phyloP scores from a whole-genome alignment of 31 red algal genomes.

The Bonnemaisonia californica region DNA sequence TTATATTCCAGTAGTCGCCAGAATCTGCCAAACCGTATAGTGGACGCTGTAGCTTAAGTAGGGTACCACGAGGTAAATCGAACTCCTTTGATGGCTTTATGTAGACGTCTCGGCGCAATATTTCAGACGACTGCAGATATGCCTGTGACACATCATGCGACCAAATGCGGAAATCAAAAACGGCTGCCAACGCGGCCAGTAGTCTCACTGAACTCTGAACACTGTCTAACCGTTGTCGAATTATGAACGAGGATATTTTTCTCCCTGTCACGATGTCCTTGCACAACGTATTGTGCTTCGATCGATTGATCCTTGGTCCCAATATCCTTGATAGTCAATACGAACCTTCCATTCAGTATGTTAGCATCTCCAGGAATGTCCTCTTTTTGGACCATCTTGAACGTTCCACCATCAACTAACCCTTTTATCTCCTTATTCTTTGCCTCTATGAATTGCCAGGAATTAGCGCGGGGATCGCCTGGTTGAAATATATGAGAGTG shows the following conservation, averaged over 20 bases:
- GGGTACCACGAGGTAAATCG: background rate
- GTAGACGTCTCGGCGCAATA: background rate
- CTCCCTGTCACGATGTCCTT: background rate
- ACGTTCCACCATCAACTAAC: background rate
- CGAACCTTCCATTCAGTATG: background rate
- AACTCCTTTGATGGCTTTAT: constrained; percentile 16
- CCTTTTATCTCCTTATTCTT: background rate
- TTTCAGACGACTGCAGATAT: constrained; percentile 18
- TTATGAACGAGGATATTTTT: constrained; percentile 7
- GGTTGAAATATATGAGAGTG: background rate
- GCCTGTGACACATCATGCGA: constrained; percentile 13
- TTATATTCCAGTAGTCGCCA: constrained; percentile 39
- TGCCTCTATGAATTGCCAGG: background rate
- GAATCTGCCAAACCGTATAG: constrained; percentile 23
- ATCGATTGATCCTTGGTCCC: background rate
- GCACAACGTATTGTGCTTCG: background rate
- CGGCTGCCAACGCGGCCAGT: background rate
- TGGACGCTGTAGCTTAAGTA: background rate
- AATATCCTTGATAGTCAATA: background rate
- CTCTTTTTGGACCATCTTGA: background rate
- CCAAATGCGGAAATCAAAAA: constrained; percentile 34
- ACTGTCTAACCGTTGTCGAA: constrained; percentile 1
- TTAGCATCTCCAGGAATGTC: background rate
- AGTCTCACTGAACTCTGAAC: constrained; percentile 11
- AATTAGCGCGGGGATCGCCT: background rate